phyloP scores from a whole-genome alignment of 768 basidiomycete species.

The Termitomyces sp. region DNA sequence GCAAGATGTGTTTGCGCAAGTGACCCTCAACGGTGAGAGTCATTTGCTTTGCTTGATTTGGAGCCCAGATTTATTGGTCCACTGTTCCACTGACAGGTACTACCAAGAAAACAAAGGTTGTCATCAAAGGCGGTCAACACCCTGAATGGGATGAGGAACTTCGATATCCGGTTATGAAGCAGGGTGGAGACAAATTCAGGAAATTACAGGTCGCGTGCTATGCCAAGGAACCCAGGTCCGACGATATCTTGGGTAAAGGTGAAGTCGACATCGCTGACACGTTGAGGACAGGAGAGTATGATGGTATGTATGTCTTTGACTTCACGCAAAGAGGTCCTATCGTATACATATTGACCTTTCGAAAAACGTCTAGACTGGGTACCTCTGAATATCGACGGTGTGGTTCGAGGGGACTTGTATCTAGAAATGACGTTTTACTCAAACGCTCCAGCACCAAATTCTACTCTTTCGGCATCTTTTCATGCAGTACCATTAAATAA shows the following conservation, averaged over 20 bases:
- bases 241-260: constrained; percentile 76
- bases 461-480: constrained; percentile 18
- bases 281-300: constrained; percentile 83
- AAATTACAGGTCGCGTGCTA: constrained; percentile 74
- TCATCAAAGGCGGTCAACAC: constrained; percentile 87
- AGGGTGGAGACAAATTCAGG: constrained; percentile 47
- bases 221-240: constrained; percentile 67
- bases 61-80: neutral
- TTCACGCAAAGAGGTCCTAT: neutral
- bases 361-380: constrained; percentile 28
- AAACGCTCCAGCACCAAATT: constrained; percentile 48
- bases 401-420: constrained; percentile 79
- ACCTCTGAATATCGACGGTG: constrained; percentile 33
- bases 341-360: neutral
- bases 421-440: constrained; percentile 94
- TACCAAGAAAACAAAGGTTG: constrained; percentile 65
- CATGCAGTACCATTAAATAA: constrained; percentile 18
- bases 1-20: constrained; percentile 81
- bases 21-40: constrained; percentile 45
- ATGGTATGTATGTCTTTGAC: constrained; percentile 57
- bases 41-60: neutral
- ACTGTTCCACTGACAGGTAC: constrained; percentile 30
- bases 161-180: constrained; percentile 66
- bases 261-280: constrained; percentile 74
- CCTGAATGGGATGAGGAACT: constrained; percentile 92